These are phyloP conservation scores for Paulownia fortunei DNA, from an alignment of 257 asterid genomes.

Conservation along the genomic window DNA sequence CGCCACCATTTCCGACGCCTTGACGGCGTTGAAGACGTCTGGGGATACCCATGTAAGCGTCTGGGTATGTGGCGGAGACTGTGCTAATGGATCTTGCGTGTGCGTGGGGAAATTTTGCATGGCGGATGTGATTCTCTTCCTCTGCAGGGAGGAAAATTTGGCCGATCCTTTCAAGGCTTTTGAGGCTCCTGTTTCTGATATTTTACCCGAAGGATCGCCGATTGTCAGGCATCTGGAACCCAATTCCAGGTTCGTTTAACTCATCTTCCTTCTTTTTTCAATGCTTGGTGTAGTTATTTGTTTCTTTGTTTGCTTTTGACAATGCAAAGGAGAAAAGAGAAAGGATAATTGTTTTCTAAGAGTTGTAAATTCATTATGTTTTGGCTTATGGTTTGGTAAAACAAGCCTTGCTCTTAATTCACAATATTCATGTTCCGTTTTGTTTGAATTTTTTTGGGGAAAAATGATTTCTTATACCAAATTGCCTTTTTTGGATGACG, in stretches of 20 bases:
- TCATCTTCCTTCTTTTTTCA: not conserved
- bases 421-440: not conserved
- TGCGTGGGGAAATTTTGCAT: slow-evolving; percentile 73
- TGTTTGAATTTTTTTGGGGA: not conserved
- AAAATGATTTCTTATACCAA: not conserved
- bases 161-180: slow-evolving; percentile 66
- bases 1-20: slow-evolving; percentile 58
- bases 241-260: slow-evolving; percentile 58
- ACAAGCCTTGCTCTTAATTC: not conserved
- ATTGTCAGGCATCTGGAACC: slow-evolving; percentile 70
- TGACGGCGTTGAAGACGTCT: slow-evolving; percentile 54
- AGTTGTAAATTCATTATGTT: not conserved
- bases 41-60: slow-evolving; percentile 65
- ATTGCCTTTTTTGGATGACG: not conserved
- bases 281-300: not conserved
- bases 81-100: slow-evolving; percentile 29
- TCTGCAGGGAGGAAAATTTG: slow-evolving; percentile 62
- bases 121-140: slow-evolving; percentile 70
- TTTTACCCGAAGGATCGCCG: slow-evolving; percentile 49
- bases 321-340: too few species aligned
- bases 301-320: not conserved
- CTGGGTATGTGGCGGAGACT: slow-evolving; percentile 46
- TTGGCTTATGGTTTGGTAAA: not conserved
- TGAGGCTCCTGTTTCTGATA: slow-evolving; percentile 50
- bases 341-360: too few species aligned